Evolutionary conservation across 805 yeast species (phyloP), one percentile per base, ranked within the genome.

Genomic region (Starmerella powellii): DNA sequence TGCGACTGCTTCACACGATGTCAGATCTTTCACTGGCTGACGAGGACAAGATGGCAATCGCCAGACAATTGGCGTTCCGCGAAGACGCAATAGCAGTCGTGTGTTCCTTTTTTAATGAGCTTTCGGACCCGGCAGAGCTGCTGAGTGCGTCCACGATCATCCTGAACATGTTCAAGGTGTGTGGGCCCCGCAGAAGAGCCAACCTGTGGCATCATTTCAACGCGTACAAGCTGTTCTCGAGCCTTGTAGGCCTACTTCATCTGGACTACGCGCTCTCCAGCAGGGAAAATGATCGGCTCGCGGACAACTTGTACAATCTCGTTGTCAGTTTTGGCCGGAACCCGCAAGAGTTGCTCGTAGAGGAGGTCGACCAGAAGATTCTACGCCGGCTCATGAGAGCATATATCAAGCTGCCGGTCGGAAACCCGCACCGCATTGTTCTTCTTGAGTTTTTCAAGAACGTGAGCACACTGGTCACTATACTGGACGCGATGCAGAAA

Each of bases 391-490:
- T 62, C 27, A 55, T 53, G 53, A 44, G 56, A 21, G 58, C 53
- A 28, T 55, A 43, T 36, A 41, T 47, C 15, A 41, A 34, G 16
- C 46, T 62, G 1, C 46, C 50, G 1, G 15, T 38, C 0, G 46
- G 42, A 4, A 36, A 49, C 3, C 38, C 61, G 28, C 65, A 68
- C 42, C 68, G 71, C 37, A 42, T 65, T 32, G 55, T 50, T 1
- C 49, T 73, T 4, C 62, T 74, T 34, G 72, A 69, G 47, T 70
- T 72, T 37, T 48, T 61, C 45, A 66, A 65, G 46, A 55, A 52
- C 8, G 32, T 57, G 8, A 56, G 64, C 6, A 50, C 56, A 2
- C 48, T 56, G 3, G 59, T 57, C 3, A 44, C 50, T 3, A 53
- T 56, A 11, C 48, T 60, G 5, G 52, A 53, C 11, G 45, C 49